phyloP scores from a whole-genome alignment of 108 stramenopile genomes.

The Poteriospumella lacustris region DNA sequence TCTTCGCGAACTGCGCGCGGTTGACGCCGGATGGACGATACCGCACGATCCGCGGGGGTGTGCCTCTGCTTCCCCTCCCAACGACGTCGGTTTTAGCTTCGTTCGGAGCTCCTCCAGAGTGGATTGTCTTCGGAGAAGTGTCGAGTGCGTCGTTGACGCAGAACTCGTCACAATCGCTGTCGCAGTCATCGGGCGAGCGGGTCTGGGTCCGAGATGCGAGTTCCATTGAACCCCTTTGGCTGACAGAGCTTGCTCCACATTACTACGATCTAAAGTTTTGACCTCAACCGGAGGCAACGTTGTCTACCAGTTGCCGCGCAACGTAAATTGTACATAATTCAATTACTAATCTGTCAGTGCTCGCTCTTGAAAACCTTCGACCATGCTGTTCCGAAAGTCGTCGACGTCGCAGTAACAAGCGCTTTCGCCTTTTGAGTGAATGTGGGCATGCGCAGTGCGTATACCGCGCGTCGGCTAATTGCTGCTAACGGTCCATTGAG shows the following conservation, averaged over 20 bases:
- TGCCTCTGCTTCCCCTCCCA: conserved; percentile 54
- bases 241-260: conserved; percentile 10
- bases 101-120: conserved; percentile 53
- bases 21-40: conserved; percentile 83
- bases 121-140: conserved; percentile 48
- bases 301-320: too few species aligned
- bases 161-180: too few species aligned
- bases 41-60: conserved; percentile 72
- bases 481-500: conserved; percentile 60
- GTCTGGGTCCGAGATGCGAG: neutral
- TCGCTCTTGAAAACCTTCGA: too few species aligned
- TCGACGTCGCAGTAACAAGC: neutral
- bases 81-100: conserved; percentile 45
- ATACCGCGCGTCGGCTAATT: conserved; percentile 60
- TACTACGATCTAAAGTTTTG: conserved; percentile 17
- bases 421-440: conserved; percentile 17
- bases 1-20: conserved; percentile 86
- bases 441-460: conserved; percentile 73
- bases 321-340: too few species aligned
- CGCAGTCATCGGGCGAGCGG: too few species aligned
- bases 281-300: too few species aligned
- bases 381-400: neutral
- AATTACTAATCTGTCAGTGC: too few species aligned
- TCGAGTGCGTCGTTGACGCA: conserved; percentile 38
- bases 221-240: conserved; percentile 16